Conservation (phyloP, 805 yeast species). For the Saccharomyces jurei region DNA sequence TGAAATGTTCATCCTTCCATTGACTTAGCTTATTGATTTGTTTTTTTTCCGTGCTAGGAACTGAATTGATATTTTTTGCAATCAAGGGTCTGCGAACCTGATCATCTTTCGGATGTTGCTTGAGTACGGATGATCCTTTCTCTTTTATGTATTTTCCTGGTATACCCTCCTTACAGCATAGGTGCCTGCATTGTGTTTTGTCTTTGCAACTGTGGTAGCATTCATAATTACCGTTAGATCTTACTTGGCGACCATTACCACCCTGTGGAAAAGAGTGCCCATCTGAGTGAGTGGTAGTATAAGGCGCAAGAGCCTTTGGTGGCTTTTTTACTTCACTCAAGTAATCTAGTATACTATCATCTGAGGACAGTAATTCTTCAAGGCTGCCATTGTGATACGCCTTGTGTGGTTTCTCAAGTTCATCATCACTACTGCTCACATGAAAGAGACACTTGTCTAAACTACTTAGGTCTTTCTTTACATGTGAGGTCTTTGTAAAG, state of each 20-base stretch:
- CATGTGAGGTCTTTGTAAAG: background rate
- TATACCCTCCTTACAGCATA: constrained; percentile 42
- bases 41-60: background rate
- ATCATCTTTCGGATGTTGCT: background rate
- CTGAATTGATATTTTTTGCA: background rate
- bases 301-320: constrained; percentile 1
- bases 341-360: constrained; percentile 26
- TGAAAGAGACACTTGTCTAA: constrained; percentile 6
- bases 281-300: background rate
- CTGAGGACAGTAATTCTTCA: constrained; percentile 12
- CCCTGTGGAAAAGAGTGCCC: background rate
- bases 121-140: background rate
- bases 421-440: background rate
- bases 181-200: constrained; percentile 35
- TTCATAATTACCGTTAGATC: constrained; percentile 29
- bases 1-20: background rate
- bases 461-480: background rate
- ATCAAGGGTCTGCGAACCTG: background rate
- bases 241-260: constrained; percentile 5
- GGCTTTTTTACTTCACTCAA: constrained; percentile 11
- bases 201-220: constrained; percentile 40
- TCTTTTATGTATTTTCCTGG: constrained; percentile 13
- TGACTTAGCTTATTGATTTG: background rate
- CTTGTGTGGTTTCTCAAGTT: constrained; percentile 1
- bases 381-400: constrained; percentile 8